A percentile compares a stretch with the other conserved stretches of the same genome.
Conservation (phyloP, 768 basidiomycete species). For the Sutorius australiensis region DNA sequence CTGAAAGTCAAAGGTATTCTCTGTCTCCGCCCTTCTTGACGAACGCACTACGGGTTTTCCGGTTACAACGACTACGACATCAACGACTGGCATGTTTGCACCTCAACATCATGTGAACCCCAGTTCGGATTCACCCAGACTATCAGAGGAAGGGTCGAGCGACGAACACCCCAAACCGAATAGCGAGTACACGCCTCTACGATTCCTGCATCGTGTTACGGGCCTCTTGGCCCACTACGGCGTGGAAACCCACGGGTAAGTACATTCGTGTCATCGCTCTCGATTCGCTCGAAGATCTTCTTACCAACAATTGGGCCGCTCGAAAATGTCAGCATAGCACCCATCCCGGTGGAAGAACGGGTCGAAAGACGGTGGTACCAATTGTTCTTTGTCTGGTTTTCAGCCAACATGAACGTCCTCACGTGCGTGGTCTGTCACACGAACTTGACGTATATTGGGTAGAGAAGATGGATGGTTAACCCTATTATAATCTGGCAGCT, state of each 20-base stretch:
- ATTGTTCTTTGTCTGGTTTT: constrained; percentile 52
- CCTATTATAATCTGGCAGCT: constrained; percentile 26
- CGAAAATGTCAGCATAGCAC: constrained; percentile 32
- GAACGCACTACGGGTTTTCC: not conserved
- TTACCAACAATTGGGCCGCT: too few relatives aligned
- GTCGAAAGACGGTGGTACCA: constrained; percentile 42
- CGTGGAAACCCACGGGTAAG: constrained; percentile 42
- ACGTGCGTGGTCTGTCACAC: constrained; percentile 27
- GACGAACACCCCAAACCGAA: not conserved
- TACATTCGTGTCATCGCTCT: not conserved
- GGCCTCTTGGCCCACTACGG: constrained; percentile 33
- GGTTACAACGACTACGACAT: not conserved
- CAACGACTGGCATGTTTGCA: constrained; percentile 7
- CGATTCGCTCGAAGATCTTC: too few relatives aligned
- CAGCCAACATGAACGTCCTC: constrained; percentile 43
- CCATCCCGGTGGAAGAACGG: constrained; percentile 34
- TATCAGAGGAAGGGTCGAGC: constrained; percentile 1
- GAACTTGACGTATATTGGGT: not conserved
- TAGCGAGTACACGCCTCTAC: not conserved
- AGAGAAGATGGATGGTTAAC: not conserved
- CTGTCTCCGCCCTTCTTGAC: not conserved
- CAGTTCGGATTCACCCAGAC: not conserved
- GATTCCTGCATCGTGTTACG: constrained; percentile 23
- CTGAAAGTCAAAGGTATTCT: not conserved
- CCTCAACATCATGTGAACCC: not conserved